Evolutionary conservation across 1,139 yeast genomes (phyloP).

Genomic region (Eremothecium sinecaudum): DNA sequence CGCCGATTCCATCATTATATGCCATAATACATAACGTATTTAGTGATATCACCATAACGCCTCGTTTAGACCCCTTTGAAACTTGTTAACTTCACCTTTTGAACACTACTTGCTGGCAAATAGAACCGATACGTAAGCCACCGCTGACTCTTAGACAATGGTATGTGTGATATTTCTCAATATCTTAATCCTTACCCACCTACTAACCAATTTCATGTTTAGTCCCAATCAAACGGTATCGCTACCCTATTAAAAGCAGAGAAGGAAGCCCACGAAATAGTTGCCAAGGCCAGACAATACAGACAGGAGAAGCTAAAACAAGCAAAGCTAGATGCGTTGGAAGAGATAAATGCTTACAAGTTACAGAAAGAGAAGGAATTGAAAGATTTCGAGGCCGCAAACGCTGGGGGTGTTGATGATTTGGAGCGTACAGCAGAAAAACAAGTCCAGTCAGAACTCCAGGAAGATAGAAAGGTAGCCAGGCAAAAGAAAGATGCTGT

Average conservation of each 20-base stretch:
- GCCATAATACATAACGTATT: too few species aligned
- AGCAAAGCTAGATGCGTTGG: constrained; percentile 86
- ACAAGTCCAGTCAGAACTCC: constrained; percentile 51
- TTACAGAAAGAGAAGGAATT: constrained; percentile 76
- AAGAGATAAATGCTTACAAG: constrained; percentile 83
- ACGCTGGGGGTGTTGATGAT: constrained; percentile 35
- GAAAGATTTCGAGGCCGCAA: constrained; percentile 51
- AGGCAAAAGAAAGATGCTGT: constrained; percentile 57
- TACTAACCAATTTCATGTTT: background rate
- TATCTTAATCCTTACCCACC: too few species aligned
- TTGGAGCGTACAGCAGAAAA: constrained; percentile 65
- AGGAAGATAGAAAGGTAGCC: constrained; percentile 53
- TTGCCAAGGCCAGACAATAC: constrained; percentile 65
- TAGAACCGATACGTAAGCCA: too few species aligned
- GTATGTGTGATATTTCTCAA: too few species aligned
- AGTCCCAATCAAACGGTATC: constrained; percentile 31
- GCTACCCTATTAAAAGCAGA: constrained; percentile 53
- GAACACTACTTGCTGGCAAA: too few species aligned
- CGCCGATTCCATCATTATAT: too few species aligned
- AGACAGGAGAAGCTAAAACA: constrained; percentile 63
- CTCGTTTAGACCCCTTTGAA: too few species aligned
- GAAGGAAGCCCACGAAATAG: constrained; percentile 92
- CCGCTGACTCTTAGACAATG: too few species aligned
- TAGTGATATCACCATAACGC: too few species aligned
- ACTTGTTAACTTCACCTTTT: too few species aligned